Evolutionary conservation across 441 rosid genomes (phyloP).

Genomic region (Melastoma candidum): DNA sequence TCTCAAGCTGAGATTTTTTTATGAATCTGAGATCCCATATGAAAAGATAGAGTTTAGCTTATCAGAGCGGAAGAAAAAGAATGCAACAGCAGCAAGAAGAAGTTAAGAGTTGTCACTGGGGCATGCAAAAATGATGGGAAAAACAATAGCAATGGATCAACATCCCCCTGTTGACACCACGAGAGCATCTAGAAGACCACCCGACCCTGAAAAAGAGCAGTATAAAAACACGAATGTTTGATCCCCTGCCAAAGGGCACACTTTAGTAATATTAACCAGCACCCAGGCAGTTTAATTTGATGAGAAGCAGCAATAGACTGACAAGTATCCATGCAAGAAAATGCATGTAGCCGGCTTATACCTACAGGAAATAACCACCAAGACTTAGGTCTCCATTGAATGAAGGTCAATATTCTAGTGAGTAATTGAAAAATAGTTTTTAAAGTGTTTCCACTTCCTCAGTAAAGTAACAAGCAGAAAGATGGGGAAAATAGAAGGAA

Average conservation of each 20-base stretch:
- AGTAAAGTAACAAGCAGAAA: slow-evolving; percentile 30
- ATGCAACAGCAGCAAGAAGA: not conserved
- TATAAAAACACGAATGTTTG: slow-evolving; percentile 10
- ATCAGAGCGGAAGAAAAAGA: slow-evolving; percentile 15
- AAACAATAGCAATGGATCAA: not conserved
- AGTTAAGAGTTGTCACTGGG: not conserved
- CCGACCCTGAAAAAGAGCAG: slow-evolving; percentile 8
- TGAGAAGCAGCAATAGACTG: slow-evolving; percentile 12
- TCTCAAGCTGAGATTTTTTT: slow-evolving; percentile 59
- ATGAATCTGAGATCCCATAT: slow-evolving; percentile 45
- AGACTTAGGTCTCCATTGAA: slow-evolving; percentile 1
- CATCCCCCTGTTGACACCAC: slow-evolving; percentile 1
- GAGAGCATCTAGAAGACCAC: not conserved
- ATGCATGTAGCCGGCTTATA: not conserved
- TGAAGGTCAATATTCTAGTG: slow-evolving; percentile 1
- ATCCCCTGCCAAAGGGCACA: slow-evolving; percentile 11
- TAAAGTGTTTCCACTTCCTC: slow-evolving; percentile 21
- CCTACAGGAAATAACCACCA: slow-evolving; percentile 11
- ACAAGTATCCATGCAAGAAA: slow-evolving; percentile 4
- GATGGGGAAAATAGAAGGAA: slow-evolving; percentile 26
- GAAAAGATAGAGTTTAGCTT: slow-evolving; percentile 45
- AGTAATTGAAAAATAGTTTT: slow-evolving; percentile 20
- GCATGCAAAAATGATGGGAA: not conserved
- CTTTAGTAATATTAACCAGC: slow-evolving; percentile 12
- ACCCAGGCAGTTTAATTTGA: slow-evolving; percentile 11